These are phyloP conservation scores for Balamuthia mandrillaris DNA, from an alignment of 208 protist species.

Conservation along the genomic window DNA sequence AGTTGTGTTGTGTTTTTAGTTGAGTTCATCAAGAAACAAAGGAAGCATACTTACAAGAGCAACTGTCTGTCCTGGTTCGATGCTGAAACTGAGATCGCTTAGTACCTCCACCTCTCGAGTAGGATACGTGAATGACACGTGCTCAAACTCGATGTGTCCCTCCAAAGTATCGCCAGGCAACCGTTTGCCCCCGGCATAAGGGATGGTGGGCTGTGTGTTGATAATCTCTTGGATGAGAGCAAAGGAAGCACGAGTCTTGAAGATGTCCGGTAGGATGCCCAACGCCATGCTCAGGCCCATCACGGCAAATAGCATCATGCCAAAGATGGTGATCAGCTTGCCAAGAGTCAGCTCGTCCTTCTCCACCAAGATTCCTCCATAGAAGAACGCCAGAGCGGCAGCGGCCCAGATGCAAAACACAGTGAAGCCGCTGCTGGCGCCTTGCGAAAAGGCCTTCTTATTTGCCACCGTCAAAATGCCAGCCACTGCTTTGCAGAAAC, in stretches of 20 bases:
- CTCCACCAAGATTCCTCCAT: background rate
- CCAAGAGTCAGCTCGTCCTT: background rate
- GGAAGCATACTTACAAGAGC: conserved; percentile 7
- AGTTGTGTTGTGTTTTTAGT: background rate
- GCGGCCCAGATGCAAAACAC: background rate
- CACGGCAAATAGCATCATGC: conserved; percentile 24
- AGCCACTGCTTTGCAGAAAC: background rate
- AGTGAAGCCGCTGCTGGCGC: background rate
- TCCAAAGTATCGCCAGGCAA: background rate
- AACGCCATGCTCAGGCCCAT: background rate
- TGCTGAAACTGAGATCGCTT: conserved; percentile 22
- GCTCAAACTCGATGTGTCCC: conserved; percentile 16
- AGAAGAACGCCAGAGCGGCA: conserved; percentile 2
- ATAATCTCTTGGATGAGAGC: conserved; percentile 52
- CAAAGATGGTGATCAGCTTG: background rate
- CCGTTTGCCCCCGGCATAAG: background rate
- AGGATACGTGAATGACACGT: conserved; percentile 60
- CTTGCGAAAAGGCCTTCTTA: background rate
- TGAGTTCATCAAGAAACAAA: background rate
- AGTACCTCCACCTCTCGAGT: conserved; percentile 29
- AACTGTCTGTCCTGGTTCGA: conserved; percentile 16
- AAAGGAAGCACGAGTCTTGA: background rate
- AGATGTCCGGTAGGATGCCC: background rate
- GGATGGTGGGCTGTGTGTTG: conserved; percentile 42
- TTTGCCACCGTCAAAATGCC: background rate